Base-by-base conservation (phyloP, 768 basidiomycete genomes). In the Erythrobasidium yunnanense region DNA sequence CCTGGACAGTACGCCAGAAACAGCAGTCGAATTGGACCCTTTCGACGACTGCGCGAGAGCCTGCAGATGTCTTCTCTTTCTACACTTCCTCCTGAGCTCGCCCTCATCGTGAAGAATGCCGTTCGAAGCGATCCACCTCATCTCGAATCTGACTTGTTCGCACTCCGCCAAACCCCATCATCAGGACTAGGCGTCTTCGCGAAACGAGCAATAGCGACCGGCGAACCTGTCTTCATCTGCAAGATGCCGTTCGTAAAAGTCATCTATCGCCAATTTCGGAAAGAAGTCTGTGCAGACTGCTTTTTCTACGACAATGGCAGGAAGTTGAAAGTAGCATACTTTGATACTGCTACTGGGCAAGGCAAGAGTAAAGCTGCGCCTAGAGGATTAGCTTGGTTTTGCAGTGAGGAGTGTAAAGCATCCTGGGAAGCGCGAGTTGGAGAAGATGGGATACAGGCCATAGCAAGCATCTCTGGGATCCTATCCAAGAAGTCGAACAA, bases 221-320 rank as follows among this genome's bases (percentile, higher is more conserved):
- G 29, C 7, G 42, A 46, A 2, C 25, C 7, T 13, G 27, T 63
- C 2, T 63, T 49, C 15, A 17, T 27, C 7, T 25, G 29, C 25
- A 2, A 6, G 2, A 20, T 23, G 22, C 60, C 60, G 5, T 50
- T 49, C 30, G 47, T 63, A 7, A 63, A 32, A 20, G 60, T 63
- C 42, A 33, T 63, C 8, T 63, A 63, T 38, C 30, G 32, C 8
- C 56, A 34, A 3, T 58, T 58, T 45, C 42, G 47, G 38, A 58
- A 58, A 27, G 56, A 58, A 46, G 56, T 58, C 11, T 58, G 56
- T 46, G 56, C 35, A 2, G 8, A 46, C 7, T 58, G 56, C 60
- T 50, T 51, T 23, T 20, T n/a, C 20, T 63, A 63, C 25, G 60
- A 63, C 8, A 51, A 38, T 18, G 60, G 60, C 11, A 46, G 60